phyloP scores from a whole-genome alignment of 176 grass and related monocot species.

The Typha latifolia region DNA sequence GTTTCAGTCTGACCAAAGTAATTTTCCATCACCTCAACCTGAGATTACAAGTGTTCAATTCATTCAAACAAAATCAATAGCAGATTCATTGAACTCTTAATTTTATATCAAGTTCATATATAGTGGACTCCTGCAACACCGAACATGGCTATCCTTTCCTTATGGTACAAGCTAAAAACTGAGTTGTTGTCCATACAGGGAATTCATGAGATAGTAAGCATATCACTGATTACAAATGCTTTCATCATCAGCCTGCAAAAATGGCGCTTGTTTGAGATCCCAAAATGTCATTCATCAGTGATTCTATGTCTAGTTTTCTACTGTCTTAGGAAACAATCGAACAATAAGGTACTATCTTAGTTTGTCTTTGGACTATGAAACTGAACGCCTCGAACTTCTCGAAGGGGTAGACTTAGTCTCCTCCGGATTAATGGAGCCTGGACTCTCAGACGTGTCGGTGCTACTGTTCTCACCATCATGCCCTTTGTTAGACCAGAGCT shows the following conservation, averaged over 20 bases:
- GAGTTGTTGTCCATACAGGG: not conserved
- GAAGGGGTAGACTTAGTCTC: conserved; percentile 61
- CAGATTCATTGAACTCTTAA: no score
- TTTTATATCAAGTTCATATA: no score
- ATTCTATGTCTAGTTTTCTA: conserved; percentile 1
- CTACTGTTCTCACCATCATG: conserved; percentile 58
- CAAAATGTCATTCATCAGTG: no score
- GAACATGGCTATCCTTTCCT: not conserved
- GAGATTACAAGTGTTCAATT: no score
- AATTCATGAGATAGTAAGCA: not conserved
- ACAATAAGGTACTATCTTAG: conserved; percentile 8
- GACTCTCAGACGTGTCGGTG: conserved; percentile 78
- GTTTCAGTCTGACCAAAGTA: no score
- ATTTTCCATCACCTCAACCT: no score
- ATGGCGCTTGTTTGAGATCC: no score
- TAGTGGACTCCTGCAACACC: no score
- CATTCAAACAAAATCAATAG: no score
- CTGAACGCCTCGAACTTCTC: conserved; percentile 41
- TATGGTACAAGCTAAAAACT: not conserved
- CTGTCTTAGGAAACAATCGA: conserved; percentile 25
- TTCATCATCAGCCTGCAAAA: not conserved
- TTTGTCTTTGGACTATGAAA: conserved; percentile 20
- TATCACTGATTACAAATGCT: not conserved
- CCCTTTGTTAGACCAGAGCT: conserved; percentile 81
- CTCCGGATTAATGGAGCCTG: conserved; percentile 51